A percentile compares a stretch with the other conserved stretches of the same genome.
phyloP scores from a whole-genome alignment of 371 early-diverging fungal genomes.

The Vairimorpha necatrix region DNA sequence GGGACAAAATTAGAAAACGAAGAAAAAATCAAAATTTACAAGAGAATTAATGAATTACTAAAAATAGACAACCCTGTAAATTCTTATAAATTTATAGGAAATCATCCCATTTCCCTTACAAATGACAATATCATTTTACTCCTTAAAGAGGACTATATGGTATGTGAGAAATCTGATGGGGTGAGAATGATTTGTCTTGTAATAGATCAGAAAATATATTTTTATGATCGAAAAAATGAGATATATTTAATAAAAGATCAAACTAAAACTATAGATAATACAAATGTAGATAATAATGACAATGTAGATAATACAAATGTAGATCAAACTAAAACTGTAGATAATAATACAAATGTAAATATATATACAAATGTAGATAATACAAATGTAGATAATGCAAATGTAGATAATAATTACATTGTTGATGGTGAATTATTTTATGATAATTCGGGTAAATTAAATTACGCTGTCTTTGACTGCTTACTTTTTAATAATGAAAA shows the following conservation, averaged over 20 bases:
- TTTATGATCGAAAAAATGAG: slow-evolving; percentile 61
- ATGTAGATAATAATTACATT: too few species aligned
- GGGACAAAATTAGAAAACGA: not conserved
- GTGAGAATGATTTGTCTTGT: slow-evolving; percentile 72
- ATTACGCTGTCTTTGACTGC: slow-evolving; percentile 60
- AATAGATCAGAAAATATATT: slow-evolving; percentile 38
- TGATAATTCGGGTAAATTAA: slow-evolving; percentile 24
- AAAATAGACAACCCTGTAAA: not conserved
- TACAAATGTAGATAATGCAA: slow-evolving; percentile 6
- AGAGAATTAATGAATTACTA: not conserved
- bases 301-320: too few species aligned
- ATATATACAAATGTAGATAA: slow-evolving; percentile 16
- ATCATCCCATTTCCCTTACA: slow-evolving; percentile 84
- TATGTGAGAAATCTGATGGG: slow-evolving; percentile 94
- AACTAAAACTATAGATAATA: not conserved
- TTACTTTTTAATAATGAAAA: slow-evolving; percentile 49
- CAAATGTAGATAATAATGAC: too few species aligned
- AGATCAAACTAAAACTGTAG: slow-evolving; percentile 45
- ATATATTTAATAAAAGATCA: slow-evolving; percentile 32
- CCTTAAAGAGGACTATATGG: slow-evolving; percentile 75
- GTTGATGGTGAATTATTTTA: slow-evolving; percentile 63
- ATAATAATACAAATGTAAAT: slow-evolving; percentile 58
- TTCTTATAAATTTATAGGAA: slow-evolving; percentile 71
- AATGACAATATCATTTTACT: slow-evolving; percentile 69
- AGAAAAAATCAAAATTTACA: not conserved